These are phyloP conservation scores for Candida smagusa DNA, from an alignment of 1,139 yeast species.

Conservation along the genomic window DNA sequence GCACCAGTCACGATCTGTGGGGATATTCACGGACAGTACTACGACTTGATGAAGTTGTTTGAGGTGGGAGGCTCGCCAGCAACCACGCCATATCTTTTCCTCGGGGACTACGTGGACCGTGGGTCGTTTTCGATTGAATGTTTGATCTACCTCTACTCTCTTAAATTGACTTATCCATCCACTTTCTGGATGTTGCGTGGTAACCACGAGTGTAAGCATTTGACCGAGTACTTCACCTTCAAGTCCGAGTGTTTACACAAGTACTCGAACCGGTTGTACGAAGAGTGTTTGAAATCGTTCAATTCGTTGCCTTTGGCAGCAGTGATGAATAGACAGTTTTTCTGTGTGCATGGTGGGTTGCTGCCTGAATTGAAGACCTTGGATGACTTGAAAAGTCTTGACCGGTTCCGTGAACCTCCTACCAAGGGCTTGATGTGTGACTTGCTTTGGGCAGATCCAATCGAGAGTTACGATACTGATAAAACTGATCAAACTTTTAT, in stretches of 20 bases:
- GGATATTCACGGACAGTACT: constrained; percentile 94
- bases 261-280: constrained; percentile 66
- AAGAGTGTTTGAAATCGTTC: constrained; percentile 74
- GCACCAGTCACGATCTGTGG: constrained; percentile 98
- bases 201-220: constrained; percentile 91
- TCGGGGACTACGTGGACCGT: constrained; percentile 96
- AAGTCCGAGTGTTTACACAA: constrained; percentile 89
- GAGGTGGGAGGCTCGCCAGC: constrained; percentile 94
- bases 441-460: constrained; percentile 93
- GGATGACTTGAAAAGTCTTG: constrained; percentile 65
- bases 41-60: constrained; percentile 83
- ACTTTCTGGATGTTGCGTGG: constrained; percentile 87
- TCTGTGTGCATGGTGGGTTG: constrained; percentile 97
- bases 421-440: constrained; percentile 95
- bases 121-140: constrained; percentile 93
- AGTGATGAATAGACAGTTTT: constrained; percentile 88
- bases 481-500: constrained; percentile 50
- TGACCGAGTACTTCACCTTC: constrained; percentile 92
- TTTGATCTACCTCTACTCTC: constrained; percentile 71
- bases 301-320: constrained; percentile 92
- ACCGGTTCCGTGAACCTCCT: constrained; percentile 91
- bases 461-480: constrained; percentile 81
- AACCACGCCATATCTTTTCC: constrained; percentile 70
- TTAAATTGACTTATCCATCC: constrained; percentile 75
- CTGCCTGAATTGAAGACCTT: constrained; percentile 78